Evolutionary conservation across 331 rosid species (phyloP), one percentile per base, ranked within the genome.

Genomic region (Quercus lobata): DNA sequence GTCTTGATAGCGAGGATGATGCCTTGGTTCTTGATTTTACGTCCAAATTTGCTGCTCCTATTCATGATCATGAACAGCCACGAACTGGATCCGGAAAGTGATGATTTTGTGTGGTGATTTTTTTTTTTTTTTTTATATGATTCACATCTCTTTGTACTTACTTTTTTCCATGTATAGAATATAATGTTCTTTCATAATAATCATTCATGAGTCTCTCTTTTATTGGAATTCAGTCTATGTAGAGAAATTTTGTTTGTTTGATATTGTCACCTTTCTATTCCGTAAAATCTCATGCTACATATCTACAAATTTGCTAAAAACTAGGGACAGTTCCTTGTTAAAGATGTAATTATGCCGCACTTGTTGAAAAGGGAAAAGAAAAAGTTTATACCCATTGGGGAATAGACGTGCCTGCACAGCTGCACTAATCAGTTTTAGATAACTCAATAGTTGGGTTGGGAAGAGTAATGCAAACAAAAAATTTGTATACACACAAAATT

Each of bases 41-140:
- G 2, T 11, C 88, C 0, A 82, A 94, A 62, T 92, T 85, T 74
- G 69, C 90, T 41, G 89, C 84, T 76, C 90, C 87, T 77, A 58
- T 62, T 34, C 83, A 80, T 25, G 73, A 79, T 46, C 44, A 6
- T 35, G 68, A 52, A 27, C 84, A 73, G 7, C 76, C 75, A 63
- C 78, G 34, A 37, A 57, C 73, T 79, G 70, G 76, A 75, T 78
- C 32, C 30, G 75, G 58, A 83, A 21, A 10, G 4, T 24, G 29
- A 71, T 52, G 27, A 41, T 18, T n/a, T n/a, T 41, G 22, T 1
- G 10, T 6, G 11, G 25, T 19, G n/a, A 19, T 30, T 6, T 17
- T 24, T 34, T 7, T 15, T 32, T 30, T 16, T 30, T 2, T 16
- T 7, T 30, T 16, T 17, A 15, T 32, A 37, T n/a, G 27, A 21